Evolutionary conservation across 2,329 filamentous ascomycete species (phyloP).

Genomic region (Talaromyces rugulosus): DNA sequence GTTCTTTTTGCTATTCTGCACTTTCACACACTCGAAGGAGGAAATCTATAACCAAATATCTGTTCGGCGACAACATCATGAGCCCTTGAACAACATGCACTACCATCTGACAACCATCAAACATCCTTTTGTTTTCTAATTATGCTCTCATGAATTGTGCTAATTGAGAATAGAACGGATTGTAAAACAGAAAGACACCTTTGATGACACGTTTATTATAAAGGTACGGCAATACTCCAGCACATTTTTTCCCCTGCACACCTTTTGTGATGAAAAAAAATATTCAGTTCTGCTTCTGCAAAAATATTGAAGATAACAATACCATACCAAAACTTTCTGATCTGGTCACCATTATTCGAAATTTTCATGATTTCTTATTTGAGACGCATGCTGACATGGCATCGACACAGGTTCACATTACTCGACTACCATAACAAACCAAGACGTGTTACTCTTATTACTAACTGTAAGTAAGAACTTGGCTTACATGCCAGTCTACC

Average conservation of each 20-base stretch:
- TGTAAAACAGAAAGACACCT: not conserved
- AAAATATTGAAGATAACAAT: conserved; percentile 55
- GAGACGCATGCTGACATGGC: conserved; percentile 3
- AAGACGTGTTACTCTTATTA: not conserved
- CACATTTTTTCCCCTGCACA: not conserved
- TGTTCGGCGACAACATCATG: conserved; percentile 52
- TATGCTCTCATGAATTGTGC: not conserved
- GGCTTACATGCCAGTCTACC: conserved; percentile 3
- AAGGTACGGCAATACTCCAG: conserved; percentile 1
- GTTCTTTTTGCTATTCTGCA: not conserved
- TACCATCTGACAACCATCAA: conserved; percentile 50
- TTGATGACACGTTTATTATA: not conserved
- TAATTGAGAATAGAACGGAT: conserved; percentile 2
- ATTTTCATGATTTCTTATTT: conserved; percentile 2
- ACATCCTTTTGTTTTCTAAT: not conserved
- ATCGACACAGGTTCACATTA: not conserved
- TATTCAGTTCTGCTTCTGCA: conserved; percentile 63
- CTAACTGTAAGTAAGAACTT: conserved; percentile 6
- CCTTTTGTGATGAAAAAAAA: conserved; percentile 46
- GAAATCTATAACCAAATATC: conserved; percentile 49
- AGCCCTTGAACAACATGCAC: conserved; percentile 59
- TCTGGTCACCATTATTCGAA: conserved; percentile 12
- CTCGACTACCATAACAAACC: not conserved
- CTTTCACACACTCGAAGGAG: conserved; percentile 36
- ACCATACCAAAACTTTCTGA: conserved; percentile 57